phyloP scores from a whole-genome alignment of 192 early-diverging fungal genomes.

The Pecoramyces ruminantium region DNA sequence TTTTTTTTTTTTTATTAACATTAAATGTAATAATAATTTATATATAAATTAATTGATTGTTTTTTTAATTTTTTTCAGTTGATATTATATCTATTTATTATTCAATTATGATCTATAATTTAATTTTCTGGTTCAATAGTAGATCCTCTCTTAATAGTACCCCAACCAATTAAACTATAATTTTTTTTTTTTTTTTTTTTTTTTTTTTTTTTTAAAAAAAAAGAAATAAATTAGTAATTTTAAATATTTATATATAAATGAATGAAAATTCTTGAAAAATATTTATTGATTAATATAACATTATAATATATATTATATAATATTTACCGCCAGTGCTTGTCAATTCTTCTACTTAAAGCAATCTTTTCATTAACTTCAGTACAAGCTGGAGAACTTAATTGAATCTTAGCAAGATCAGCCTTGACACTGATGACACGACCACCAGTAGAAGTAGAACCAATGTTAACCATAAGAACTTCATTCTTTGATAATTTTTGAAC shows the following conservation, averaged over 20 bases:
- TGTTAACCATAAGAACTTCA: constrained; percentile 91
- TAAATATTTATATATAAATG: too few species aligned
- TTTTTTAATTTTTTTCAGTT: too few species aligned
- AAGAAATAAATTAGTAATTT: too few species aligned
- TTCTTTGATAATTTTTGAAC: constrained; percentile 71
- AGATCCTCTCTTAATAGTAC: constrained; percentile 73
- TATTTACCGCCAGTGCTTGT: constrained; percentile 89
- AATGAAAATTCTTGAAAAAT: too few species aligned
- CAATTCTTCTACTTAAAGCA: constrained; percentile 85
- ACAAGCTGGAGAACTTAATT: constrained; percentile 77
- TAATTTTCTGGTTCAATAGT: constrained; percentile 25
- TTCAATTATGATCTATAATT: not conserved
- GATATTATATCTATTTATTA: not conserved
- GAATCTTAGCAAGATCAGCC: constrained; percentile 85
- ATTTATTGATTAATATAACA: too few species aligned
- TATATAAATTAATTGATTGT: too few species aligned
- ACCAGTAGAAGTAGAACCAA: constrained; percentile 86
- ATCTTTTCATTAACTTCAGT: constrained; percentile 93
- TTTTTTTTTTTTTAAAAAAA: too few species aligned
- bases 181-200: not conserved
- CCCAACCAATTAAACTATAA: constrained; percentile 93
- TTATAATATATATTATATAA: too few species aligned
- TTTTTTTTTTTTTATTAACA: too few species aligned
- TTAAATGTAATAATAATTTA: too few species aligned
- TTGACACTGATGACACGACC: constrained; percentile 88